Percentiles rank a stretch among this genome's conserved stretches.
Evolutionary conservation across 1,139 yeast species (phyloP).

Genomic region (Saccharomycopsis hybrid): DNA sequence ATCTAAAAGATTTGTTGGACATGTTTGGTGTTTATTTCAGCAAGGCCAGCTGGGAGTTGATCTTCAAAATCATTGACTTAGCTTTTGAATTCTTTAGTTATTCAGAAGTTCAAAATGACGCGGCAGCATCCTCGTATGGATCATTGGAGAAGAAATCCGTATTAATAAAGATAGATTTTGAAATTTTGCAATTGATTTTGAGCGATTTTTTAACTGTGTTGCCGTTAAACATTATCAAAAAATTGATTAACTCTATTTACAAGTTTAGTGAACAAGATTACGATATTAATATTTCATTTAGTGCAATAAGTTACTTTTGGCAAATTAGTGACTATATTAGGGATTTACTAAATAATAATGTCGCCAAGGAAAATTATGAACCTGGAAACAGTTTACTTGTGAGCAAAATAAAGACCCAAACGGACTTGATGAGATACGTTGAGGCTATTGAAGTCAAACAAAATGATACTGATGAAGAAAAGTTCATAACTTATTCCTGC

Average conservation of each 20-base stretch:
- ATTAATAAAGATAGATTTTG: constrained; percentile 62
- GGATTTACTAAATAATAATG: constrained; percentile 22
- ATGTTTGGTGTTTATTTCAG: constrained; percentile 59
- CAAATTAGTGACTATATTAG: constrained; percentile 71
- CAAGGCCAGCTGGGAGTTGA: constrained; percentile 61
- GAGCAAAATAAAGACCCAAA: constrained; percentile 23
- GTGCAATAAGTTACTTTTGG: constrained; percentile 91
- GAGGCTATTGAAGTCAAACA: constrained; percentile 1
- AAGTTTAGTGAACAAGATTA: constrained; percentile 63
- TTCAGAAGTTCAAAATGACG: constrained; percentile 29
- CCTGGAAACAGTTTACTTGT: constrained; percentile 12
- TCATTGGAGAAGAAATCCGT: constrained; percentile 37
- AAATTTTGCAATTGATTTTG: constrained; percentile 71
- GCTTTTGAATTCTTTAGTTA: constrained; percentile 46
- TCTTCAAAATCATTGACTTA: constrained; percentile 61
- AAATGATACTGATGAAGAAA: constrained; percentile 6
- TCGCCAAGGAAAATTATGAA: neutral
- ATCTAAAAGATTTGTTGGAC: constrained; percentile 65
- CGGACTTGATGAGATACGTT: constrained; percentile 27
- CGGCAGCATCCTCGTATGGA: constrained; percentile 21
- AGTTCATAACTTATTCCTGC: constrained; percentile 21
- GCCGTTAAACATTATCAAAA: constrained; percentile 55
- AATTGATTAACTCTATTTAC: constrained; percentile 63
- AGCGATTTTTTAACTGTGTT: constrained; percentile 74
- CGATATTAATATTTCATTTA: constrained; percentile 82